phyloP scores from a whole-genome alignment of 1,284 basidiomycete genomes.

The Singerocomus rubriflavus region DNA sequence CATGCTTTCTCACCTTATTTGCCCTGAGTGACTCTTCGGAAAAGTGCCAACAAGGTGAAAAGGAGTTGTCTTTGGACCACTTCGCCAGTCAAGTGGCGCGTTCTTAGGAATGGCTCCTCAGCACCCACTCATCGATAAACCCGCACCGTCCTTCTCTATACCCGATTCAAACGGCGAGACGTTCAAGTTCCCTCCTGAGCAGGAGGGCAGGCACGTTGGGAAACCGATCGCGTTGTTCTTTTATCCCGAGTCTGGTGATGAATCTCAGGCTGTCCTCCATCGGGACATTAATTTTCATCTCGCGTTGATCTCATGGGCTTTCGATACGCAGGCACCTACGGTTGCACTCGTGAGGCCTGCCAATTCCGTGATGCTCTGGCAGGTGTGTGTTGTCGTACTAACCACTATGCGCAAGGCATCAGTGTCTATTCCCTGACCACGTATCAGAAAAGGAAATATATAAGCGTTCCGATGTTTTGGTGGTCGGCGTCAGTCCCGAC shows the following conservation, averaged over 20 bases:
- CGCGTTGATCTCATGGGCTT: slow-evolving; percentile 6
- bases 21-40: too few species aligned
- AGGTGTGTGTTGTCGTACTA: slow-evolving; percentile 39
- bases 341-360: slow-evolving; percentile 78
- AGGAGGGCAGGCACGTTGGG: slow-evolving; percentile 40
- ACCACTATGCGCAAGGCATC: not conserved
- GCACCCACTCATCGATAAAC: slow-evolving; percentile 42
- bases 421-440: not conserved
- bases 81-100: not conserved
- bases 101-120: slow-evolving; percentile 34
- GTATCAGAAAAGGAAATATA: slow-evolving; percentile 61
- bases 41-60: too few species aligned
- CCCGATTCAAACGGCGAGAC: slow-evolving; percentile 47
- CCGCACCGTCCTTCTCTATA: slow-evolving; percentile 51
- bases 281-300: not conserved
- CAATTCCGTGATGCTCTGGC: slow-evolving; percentile 73
- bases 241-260: slow-evolving; percentile 59
- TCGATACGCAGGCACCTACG: slow-evolving; percentile 53
- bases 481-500: slow-evolving; percentile 73
- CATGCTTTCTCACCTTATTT: too few species aligned
- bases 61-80: not conserved
- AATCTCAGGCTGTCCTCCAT: not conserved
- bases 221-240: slow-evolving; percentile 71
- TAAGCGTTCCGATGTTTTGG: slow-evolving; percentile 56
- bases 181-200: slow-evolving; percentile 48